Base-by-base conservation (phyloP, 2,329 filamentous ascomycete genomes). In the Periglandula ipomoeae region DNA sequence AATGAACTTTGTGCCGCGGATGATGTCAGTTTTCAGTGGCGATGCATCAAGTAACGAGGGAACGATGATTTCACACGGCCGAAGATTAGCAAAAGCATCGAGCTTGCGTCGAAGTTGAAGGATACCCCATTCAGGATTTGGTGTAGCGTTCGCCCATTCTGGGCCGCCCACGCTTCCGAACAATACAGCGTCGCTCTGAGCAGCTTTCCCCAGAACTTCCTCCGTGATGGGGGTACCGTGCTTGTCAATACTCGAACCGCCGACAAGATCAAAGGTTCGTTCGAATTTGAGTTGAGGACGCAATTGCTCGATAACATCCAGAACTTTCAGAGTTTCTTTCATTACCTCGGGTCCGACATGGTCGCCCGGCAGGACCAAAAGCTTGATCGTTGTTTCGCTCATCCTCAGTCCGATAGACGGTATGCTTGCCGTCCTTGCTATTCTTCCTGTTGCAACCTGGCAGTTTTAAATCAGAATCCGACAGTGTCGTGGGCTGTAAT, bases 81-180 rank as follows among this genome's bases (percentile, higher is more conserved):
- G 85, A 50, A 97, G 82, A 79, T 97, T 97, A 59, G 90, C 91
- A 70, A 94, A 97, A 49, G 91, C 89, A 62, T 79, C 78, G 77
- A 97, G 87, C 70, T 96, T 87, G 71, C 94, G 96, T 71, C 91
- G 89, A 47, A 97, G 86, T 58, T 75, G 80, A 53, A 97, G 84
- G 60, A 97, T 82, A 53, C 91, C 91, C 71, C 96, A 88, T 68
- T 97, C 91, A 1, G 91, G 91, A 40, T 90, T 87, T 54, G 96
- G 85, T 50, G 82, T 71, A 57, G 87, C 88, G 27, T 89, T 93
- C 53, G 90, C 90, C 89, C 90, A 97, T 88, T 96, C 69, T 13
- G 93, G 91, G n/a, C 91, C 91, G 58, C 91, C 91, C 61, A 97
- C 94, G 58, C 91, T 89, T 57, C 90, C 91, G 48, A 97, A 82